Evolutionary conservation across 345 rosid genomes (phyloP), one percentile per base, ranked within the genome.

Genomic region (Iberis pinnata): DNA sequence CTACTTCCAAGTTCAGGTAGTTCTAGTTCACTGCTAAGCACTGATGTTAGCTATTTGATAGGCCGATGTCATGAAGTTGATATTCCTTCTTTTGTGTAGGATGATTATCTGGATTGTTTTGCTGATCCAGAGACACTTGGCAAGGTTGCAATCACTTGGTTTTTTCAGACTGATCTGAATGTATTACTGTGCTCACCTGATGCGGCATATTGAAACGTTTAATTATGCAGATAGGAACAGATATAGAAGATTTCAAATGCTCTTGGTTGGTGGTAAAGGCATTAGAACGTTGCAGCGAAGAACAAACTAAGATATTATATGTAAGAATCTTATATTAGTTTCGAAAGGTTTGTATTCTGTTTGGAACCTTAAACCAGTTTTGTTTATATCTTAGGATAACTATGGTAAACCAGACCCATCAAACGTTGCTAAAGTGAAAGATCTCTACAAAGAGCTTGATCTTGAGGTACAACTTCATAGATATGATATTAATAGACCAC

Each of bases 261-360:
- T 81, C 96, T 2, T 87, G 96, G 96, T 62, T 87, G 78, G 83
- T 87, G 43, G 93, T 83, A 11, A 83, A 79, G 65, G 87, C 93
- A 12, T 69, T 87, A 33, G 86, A 81, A 72, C 69, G 73, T 33
- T 77, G 78, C 64, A 79, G 67, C 10, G 75, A 75, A 54, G 89
- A 78, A 49, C 93, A 87, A 51, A 78, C 81, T 73, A 74, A 79
- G 70, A 42, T 75, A 12, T 48, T 83, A 67, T 35, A 62, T 65
- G 89, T 86, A 77, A 76, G 57, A 60, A 18, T 5, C 46, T 7
- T 22, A 33, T 13, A n/a, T 6, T 18, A 1, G 1, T 4, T 49
- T 8, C 12, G 11, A 35, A 49, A 20, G 6, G 27, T 17, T 12
- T 56, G n/a, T 29, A 52, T 15, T 9, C 0, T 43, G 19, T 58